phyloP scores from a whole-genome alignment of 176 grass and related monocot species.

The Oropetium thomaeum region DNA sequence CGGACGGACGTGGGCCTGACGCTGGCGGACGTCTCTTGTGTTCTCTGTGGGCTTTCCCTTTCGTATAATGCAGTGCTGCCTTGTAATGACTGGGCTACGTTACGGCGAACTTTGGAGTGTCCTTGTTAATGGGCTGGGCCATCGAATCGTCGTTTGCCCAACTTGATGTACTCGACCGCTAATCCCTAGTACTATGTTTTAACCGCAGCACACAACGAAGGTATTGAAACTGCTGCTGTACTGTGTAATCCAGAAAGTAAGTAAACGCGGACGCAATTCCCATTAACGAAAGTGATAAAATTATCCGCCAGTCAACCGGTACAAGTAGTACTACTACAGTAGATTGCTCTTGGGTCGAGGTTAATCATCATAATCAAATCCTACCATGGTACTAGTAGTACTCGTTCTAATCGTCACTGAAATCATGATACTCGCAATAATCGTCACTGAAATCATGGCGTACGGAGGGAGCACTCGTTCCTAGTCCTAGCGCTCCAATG shows the following conservation, averaged over 20 bases:
- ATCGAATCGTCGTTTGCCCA: too few species aligned
- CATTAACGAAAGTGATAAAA: not conserved
- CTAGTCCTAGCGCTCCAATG: not conserved
- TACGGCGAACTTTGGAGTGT: too few species aligned
- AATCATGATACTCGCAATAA: slow-evolving; percentile 24
- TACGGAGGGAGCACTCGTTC: not conserved
- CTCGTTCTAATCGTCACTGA: slow-evolving; percentile 6
- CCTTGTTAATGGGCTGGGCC: too few species aligned
- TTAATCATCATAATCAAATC: slow-evolving; percentile 18
- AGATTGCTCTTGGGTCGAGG: slow-evolving; percentile 24
- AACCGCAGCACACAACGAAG: too few species aligned
- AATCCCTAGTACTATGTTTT: too few species aligned
- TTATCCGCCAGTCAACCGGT: not conserved
- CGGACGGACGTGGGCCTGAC: not conserved
- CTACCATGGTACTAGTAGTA: not conserved
- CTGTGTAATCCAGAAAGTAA: not conserved
- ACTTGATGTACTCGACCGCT: too few species aligned
- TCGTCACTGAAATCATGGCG: slow-evolving; percentile 24
- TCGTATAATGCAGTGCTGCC: too few species aligned
- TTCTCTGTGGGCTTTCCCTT: not conserved
- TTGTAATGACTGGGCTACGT: too few species aligned
- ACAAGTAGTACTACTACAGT: not conserved
- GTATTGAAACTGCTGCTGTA: not conserved
- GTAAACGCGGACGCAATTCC: not conserved
- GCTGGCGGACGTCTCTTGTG: not conserved